Evolutionary conservation across 2,329 filamentous ascomycete genomes (phyloP), one percentile per base, ranked within the genome.

Genomic region (Alternaria sp.): DNA sequence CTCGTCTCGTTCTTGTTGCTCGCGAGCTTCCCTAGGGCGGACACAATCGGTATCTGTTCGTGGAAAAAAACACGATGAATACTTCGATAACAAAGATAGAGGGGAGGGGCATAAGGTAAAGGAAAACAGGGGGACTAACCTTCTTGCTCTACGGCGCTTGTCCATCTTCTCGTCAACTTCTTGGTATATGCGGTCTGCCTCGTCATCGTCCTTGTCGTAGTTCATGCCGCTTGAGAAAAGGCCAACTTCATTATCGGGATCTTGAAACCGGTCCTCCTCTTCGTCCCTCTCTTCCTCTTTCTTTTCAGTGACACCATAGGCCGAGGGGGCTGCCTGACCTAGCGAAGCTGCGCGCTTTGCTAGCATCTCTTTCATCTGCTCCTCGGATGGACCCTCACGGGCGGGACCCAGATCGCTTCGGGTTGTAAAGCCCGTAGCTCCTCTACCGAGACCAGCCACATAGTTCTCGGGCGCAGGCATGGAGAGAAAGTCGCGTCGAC

Each of bases 111-210:
- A 57, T 66, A 54, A 49, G 62, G 55, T 57, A 62, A 62, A 66
- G 54, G 64, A 66, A 70, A 67, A 61, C 32, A 59, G 67, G 69
- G 66, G 58, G 64, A 91, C 91, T 86, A 87, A 94, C 92, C 92
- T 92, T 87, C 94, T 89, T 69, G 87, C 86, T 82, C 91, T 96
- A 65, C 95, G 86, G 68, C 95, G 87, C 81, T 87, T 91, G 68
- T 96, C 94, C 94, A 99, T 98, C 81, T 91, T 94, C 83, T 97
- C 95, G 74, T 99, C 95, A 65, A 99, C 92, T 75, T 93, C 91
- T 73, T 94, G 91, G 82, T 96, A 99, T 74, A 99, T 97, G 73
- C 92, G 87, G 81, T 99, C 95, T 43, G 95, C 95, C 79, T 99
- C 96, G 74, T 99, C 95, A 75, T 99, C 95, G 57, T 99, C 95